These are phyloP conservation scores for Iris pallida DNA, from an alignment of 116 monocot species.

Conservation along the genomic window DNA sequence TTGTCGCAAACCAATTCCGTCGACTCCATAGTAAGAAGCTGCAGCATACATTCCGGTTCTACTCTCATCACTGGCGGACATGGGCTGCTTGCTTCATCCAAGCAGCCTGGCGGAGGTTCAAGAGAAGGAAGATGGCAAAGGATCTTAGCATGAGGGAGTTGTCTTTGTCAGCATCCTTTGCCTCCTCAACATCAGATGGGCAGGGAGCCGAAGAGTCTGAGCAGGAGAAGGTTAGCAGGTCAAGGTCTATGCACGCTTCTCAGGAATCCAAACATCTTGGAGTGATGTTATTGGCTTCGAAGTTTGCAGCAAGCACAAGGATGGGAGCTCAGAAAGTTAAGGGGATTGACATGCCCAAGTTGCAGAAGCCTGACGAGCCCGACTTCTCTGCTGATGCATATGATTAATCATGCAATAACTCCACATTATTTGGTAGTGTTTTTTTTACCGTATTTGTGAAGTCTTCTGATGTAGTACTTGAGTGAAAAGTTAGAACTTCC, in stretches of 20 bases:
- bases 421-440: neutral
- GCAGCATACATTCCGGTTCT: conserved; percentile 82
- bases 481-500: too few relatives aligned
- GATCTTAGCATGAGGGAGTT: conserved; percentile 44
- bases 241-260: neutral
- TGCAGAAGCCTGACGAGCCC: conserved; percentile 56
- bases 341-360: conserved; percentile 22
- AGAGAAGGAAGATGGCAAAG: conserved; percentile 58
- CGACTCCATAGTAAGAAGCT: conserved; percentile 83
- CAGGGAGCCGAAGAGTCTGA: conserved; percentile 21
- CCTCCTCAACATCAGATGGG: conserved; percentile 28
- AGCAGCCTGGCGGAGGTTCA: conserved; percentile 77
- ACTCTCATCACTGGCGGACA: conserved; percentile 81
- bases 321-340: conserved; percentile 24
- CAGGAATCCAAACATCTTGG: conserved; percentile 27
- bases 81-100: conserved; percentile 95
- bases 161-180: conserved; percentile 25
- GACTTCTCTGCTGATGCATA: conserved; percentile 38
- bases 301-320: conserved; percentile 22
- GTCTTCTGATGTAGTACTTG: too few relatives aligned
- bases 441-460: too few relatives aligned
- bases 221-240: conserved; percentile 16
- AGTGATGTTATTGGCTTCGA: conserved; percentile 21
- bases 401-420: conserved; percentile 17
- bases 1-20: conserved; percentile 83